Conservation (phyloP, 257 asterid species). For the Eustoma russellianum region DNA sequence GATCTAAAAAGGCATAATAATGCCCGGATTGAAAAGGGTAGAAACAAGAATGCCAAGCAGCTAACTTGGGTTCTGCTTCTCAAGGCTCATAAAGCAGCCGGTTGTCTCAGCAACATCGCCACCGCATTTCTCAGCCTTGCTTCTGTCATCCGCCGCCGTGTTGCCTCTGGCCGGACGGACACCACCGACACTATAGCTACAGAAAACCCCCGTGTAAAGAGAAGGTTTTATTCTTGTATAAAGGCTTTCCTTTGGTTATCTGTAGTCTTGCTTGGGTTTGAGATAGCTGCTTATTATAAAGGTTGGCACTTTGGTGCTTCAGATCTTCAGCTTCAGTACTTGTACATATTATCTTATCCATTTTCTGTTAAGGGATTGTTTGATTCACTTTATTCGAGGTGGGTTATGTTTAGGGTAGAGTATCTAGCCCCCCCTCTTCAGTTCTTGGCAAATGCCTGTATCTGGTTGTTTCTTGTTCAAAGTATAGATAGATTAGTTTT, state of each 20-base stretch:
- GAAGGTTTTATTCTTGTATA: constrained; percentile 52
- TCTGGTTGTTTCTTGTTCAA: constrained; percentile 64
- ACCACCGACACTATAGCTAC: constrained; percentile 38
- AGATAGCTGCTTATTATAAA: constrained; percentile 60
- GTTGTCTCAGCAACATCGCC: constrained; percentile 70
- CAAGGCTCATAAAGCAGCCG: constrained; percentile 88
- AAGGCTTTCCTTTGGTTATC: constrained; percentile 52
- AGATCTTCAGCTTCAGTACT: constrained; percentile 46
- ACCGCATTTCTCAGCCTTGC: constrained; percentile 68
- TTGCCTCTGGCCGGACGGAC: constrained; percentile 69
- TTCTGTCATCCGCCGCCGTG: constrained; percentile 66
- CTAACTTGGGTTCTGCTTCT: constrained; percentile 88
- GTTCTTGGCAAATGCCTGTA: constrained; percentile 62
- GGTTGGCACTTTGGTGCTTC: constrained; percentile 78
- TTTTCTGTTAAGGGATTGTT: constrained; percentile 50
- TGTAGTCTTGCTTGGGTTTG: constrained; percentile 49
- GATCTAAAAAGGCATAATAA: constrained; percentile 23
- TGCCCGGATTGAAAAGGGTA: constrained; percentile 31
- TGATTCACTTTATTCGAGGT: constrained; percentile 45
- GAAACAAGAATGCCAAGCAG: constrained; percentile 93
- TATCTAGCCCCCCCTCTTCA: constrained; percentile 83
- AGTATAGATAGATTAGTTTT: constrained; percentile 73
- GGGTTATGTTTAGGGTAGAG: constrained; percentile 79
- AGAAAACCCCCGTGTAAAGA: constrained; percentile 28
- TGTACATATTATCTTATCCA: constrained; percentile 35